Base-by-base conservation (phyloP, 1,139 yeast genomes). In the Kodamaea plutei region DNA sequence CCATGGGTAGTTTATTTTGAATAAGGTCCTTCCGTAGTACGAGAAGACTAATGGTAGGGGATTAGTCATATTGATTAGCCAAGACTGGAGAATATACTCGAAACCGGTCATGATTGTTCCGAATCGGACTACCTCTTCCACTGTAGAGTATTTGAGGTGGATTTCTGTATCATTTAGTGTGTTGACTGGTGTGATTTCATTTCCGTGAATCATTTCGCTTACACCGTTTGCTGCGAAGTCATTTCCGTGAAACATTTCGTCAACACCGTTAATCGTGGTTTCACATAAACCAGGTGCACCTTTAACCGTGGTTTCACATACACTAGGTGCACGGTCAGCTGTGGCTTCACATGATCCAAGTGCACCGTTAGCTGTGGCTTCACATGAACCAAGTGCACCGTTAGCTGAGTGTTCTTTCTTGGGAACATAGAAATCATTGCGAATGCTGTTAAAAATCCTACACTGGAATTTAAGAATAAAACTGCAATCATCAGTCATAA, bases 11-110 rank as follows among this genome's bases (percentile, higher is more conserved):
- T 61, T 63, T 16, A 48, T 33, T 20, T 38, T 37, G 28, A 64
- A 47, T 18, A 52, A 40, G 11, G 40, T 45, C 19, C 71, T 44
- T 1, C 69, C 69, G 34, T 55, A 51, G 16, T 43, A 47, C n/a
- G 70, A 63, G 35, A 65, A 64, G 2, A 61, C 53, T 10, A 63
- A 47, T 1, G 73, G 73, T 28, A 43, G 54, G 25, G 35, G 32
- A 24, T 31, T 35, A 39, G 66, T 73, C 16, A 61, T 40, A 13
- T 58, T 44, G 15, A 64, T 11, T 6, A 59, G 26, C 40, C 62
- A 45, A 1, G 66, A 55, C 4, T 44, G 37, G 26, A 62, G 37
- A 29, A 57, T 43, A 34, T 63, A 61, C 34, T 64, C 55, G 21
- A 61, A 39, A n/a, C 48, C 46, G 8, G 9, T 11, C 4, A 11